phyloP scores from a whole-genome alignment of 139 green algal genomes.

The Chlorella sp. region DNA sequence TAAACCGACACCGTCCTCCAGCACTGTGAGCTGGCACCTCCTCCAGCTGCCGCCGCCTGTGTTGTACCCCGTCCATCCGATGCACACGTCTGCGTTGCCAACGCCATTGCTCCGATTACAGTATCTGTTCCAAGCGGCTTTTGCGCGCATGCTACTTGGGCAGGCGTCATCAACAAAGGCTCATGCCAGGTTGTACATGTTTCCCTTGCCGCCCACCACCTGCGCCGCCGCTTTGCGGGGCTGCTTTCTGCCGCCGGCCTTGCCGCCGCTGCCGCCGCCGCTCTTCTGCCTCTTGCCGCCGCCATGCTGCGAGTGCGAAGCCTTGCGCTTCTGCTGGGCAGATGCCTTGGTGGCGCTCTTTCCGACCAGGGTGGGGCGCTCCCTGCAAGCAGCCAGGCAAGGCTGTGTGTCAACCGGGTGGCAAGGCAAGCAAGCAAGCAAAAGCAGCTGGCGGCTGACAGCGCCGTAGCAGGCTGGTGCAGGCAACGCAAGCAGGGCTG shows the following conservation, averaged over 20 bases:
- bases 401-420: background rate
- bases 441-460: too few relatives aligned
- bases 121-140: too few relatives aligned
- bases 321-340: constrained; percentile 60
- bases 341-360: constrained; percentile 45
- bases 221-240: background rate
- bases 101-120: too few relatives aligned
- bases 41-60: too few relatives aligned
- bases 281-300: background rate
- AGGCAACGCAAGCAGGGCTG: too few relatives aligned
- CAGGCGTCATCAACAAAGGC: too few relatives aligned
- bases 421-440: background rate
- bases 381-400: background rate
- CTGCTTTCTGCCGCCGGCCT: constrained; percentile 10
- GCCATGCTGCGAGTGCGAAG: constrained; percentile 19
- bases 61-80: too few relatives aligned
- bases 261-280: background rate
- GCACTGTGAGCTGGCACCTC: too few relatives aligned
- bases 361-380: constrained; percentile 58
- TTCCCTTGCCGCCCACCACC: background rate
- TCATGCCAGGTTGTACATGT: constrained; percentile 35
- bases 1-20: too few relatives aligned
- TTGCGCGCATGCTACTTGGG: too few relatives aligned
- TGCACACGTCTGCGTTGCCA: too few relatives aligned
- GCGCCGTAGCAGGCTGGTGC: too few relatives aligned